phyloP scores from a whole-genome alignment of 164 flowering plant species.

The Protea cynaroides region DNA sequence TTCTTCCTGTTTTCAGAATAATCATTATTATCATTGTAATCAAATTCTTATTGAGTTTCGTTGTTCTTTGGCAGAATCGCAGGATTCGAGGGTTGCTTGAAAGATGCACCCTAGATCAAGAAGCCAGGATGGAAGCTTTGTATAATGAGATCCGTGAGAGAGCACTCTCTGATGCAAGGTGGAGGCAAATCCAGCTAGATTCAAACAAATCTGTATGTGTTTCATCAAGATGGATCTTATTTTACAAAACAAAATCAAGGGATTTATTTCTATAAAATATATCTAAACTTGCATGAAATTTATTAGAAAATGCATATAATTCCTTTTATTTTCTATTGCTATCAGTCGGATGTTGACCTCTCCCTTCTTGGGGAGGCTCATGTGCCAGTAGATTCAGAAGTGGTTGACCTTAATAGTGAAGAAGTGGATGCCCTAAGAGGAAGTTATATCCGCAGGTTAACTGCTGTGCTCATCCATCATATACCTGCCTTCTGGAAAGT shows the following conservation, averaged over 20 bases:
- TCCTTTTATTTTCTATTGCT: constrained; percentile 13
- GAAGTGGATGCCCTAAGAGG: constrained; percentile 86
- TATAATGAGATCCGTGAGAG: constrained; percentile 70
- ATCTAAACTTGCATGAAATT: background rate
- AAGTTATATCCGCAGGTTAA: constrained; percentile 78
- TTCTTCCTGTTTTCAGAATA: no score
- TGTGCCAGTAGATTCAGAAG: constrained; percentile 35
- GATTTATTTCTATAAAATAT: background rate
- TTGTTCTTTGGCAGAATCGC: constrained; percentile 53
- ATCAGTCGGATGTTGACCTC: constrained; percentile 61
- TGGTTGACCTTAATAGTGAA: constrained; percentile 46
- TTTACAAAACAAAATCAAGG: background rate
- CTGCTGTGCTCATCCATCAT: constrained; percentile 84
- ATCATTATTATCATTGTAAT: no score
- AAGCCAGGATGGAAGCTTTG: constrained; percentile 72
- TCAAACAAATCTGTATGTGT: constrained; percentile 59
- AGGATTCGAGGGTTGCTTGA: constrained; percentile 92
- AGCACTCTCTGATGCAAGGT: constrained; percentile 79
- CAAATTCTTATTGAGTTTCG: background rate
- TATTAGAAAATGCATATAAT: constrained; percentile 3
- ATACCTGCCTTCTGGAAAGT: constrained; percentile 96
- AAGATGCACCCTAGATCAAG: constrained; percentile 86
- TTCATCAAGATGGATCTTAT: constrained; percentile 9
- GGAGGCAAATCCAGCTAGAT: constrained; percentile 79
- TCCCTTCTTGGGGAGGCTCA: constrained; percentile 33